These are phyloP conservation scores for Zygosaccharomyces kombuchaensis DNA, from an alignment of 805 yeast species.

Conservation along the genomic window DNA sequence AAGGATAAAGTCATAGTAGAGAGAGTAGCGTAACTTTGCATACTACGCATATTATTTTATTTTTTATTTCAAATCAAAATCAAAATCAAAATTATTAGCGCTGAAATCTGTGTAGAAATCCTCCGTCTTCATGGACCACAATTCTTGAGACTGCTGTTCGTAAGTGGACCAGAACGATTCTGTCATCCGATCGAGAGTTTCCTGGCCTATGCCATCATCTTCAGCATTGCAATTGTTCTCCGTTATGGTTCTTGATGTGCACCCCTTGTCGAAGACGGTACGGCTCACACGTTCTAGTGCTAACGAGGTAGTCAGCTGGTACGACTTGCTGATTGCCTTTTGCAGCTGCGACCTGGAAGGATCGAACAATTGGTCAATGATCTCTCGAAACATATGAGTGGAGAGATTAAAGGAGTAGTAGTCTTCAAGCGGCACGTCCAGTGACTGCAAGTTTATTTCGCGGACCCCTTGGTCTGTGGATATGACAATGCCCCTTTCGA, in stretches of 20 bases:
- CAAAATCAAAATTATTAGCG: constrained; percentile 5
- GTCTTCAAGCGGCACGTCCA: constrained; percentile 10
- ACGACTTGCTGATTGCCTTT: constrained; percentile 16
- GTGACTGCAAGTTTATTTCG: constrained; percentile 9
- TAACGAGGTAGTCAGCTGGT: constrained; percentile 17
- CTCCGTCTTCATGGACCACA: constrained; percentile 21
- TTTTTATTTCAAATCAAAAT: constrained; percentile 1
- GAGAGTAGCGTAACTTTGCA: background rate
- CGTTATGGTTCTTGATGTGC: constrained; percentile 18
- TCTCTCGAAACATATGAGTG: constrained; percentile 14
- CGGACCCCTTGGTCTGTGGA: constrained; percentile 11
- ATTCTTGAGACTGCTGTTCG: constrained; percentile 16
- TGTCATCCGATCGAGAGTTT: constrained; percentile 16
- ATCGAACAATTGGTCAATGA: constrained; percentile 20
- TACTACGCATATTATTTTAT: background rate
- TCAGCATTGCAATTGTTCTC: constrained; percentile 14
- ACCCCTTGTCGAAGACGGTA: constrained; percentile 21
- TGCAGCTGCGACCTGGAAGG: constrained; percentile 10
- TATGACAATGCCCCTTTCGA: constrained; percentile 18
- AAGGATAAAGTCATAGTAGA: background rate
- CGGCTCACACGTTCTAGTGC: constrained; percentile 26
- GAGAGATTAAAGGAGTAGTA: constrained; percentile 16
- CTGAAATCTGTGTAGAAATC: constrained; percentile 13
- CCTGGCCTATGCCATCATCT: constrained; percentile 16
- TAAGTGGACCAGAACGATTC: constrained; percentile 20